Evolutionary conservation across 768 basidiomycete species (phyloP).

Genomic region (Boletus subcaerulescens): DNA sequence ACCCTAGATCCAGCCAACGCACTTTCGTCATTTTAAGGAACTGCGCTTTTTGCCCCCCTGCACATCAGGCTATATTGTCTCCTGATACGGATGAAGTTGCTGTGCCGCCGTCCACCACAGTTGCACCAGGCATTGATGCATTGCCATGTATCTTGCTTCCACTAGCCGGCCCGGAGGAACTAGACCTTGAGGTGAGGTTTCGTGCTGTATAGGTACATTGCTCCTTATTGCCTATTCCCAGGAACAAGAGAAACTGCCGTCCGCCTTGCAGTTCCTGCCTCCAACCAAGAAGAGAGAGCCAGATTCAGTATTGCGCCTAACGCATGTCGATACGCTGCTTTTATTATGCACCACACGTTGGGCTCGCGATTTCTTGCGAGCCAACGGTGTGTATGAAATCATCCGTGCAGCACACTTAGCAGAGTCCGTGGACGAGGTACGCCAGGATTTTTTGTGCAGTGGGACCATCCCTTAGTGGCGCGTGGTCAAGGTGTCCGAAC

Average conservation of each 20-base stretch:
- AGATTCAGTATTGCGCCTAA: constrained; percentile 73
- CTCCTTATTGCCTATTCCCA: constrained; percentile 30
- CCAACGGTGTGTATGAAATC: constrained; percentile 84
- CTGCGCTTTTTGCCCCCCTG: constrained; percentile 66
- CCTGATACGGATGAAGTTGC: constrained; percentile 56
- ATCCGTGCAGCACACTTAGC: constrained; percentile 72
- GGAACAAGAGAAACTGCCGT: constrained; percentile 86
- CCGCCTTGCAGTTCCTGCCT: constrained; percentile 84
- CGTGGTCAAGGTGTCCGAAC: constrained; percentile 66
- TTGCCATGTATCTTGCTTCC: constrained; percentile 86
- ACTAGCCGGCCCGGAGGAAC: constrained; percentile 92
- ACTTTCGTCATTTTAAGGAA: constrained; percentile 49
- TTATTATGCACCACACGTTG: constrained; percentile 86
- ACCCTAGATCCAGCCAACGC: constrained; percentile 11
- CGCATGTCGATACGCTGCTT: constrained; percentile 85
- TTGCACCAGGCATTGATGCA: constrained; percentile 76
- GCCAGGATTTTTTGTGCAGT: constrained; percentile 14
- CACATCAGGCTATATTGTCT: constrained; percentile 69
- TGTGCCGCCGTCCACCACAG: constrained; percentile 54
- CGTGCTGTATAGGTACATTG: neutral
- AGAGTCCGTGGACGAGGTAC: constrained; percentile 76
- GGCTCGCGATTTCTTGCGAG: constrained; percentile 79
- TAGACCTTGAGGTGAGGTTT: constrained; percentile 74
- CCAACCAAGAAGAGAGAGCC: constrained; percentile 79
- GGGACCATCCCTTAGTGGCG: neutral